phyloP scores from a whole-genome alignment of 768 basidiomycete genomes.

The Mycena vitilis region DNA sequence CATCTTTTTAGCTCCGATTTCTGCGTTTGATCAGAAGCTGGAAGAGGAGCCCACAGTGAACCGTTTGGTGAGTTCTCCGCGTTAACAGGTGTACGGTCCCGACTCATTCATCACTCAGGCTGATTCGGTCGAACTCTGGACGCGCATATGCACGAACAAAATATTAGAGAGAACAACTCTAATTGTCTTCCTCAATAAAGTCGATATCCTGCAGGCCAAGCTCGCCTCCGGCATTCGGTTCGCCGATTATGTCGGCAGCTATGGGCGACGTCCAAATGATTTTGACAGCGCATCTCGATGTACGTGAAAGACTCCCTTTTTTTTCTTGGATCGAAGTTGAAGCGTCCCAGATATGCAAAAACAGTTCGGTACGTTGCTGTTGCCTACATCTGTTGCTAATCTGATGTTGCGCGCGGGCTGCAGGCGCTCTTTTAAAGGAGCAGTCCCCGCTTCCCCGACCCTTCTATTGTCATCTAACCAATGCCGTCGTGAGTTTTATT shows the following conservation, averaged over 20 bases:
- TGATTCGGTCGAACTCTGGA: conserved; percentile 80
- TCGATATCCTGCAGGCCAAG: conserved; percentile 72
- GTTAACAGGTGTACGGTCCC: background rate
- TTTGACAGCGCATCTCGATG: conserved; percentile 71
- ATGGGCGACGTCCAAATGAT: conserved; percentile 72
- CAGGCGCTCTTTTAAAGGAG: conserved; percentile 67
- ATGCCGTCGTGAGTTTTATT: conserved; percentile 56
- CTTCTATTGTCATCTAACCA: conserved; percentile 80
- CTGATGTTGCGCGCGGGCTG: conserved; percentile 55
- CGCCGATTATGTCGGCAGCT: conserved; percentile 70
- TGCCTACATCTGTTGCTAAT: conserved; percentile 45
- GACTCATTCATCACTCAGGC: conserved; percentile 46
- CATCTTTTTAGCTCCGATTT: conserved; percentile 80
- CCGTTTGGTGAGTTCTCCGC: conserved; percentile 59
- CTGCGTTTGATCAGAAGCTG: conserved; percentile 77
- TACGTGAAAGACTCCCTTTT: conserved; percentile 58
- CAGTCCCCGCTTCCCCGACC: conserved; percentile 65
- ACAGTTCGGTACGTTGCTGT: conserved; percentile 63
- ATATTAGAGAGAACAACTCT: conserved; percentile 72
- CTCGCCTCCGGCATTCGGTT: conserved; percentile 70
- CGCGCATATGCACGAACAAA: conserved; percentile 70
- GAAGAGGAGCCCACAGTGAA: conserved; percentile 73
- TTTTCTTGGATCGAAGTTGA: too few relatives aligned
- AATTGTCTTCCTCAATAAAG: conserved; percentile 82
- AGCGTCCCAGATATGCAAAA: conserved; percentile 66